Base-by-base conservation (phyloP, 345 rosid genomes). In the Camelina hispida region DNA sequence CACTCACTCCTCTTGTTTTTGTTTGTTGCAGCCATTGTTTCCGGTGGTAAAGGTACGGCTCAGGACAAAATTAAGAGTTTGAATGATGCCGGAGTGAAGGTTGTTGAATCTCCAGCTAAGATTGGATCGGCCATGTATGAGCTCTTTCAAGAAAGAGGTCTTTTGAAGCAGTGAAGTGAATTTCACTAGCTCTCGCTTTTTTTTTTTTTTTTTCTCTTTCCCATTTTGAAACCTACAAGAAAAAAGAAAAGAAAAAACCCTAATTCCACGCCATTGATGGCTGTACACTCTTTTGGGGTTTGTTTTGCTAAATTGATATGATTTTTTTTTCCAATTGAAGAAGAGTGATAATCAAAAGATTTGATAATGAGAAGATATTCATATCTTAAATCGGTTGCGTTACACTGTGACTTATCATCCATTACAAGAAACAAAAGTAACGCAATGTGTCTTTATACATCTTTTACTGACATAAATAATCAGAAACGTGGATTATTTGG, bases 31-130 rank as follows among this genome's bases (percentile, higher is more conserved):
- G 99, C 99, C 35, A 95, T 95, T 53, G 93, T 92, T 32, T 92
- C 99, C 0, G 99, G 99, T 20, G 99, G 99, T 30, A 95, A 95
- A 81, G 99, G 99, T 60, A 95, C 99, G 0, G 99, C 99, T 8
- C 97, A 95, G 78, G 98, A 88, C 83, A 95, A 95, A 78, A 95
- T 92, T 71, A 84, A 85, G 83, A 86, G 91, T 11, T 84, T 95
- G 52, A 82, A 81, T 79, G 99, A 88, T 85, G 99, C 97, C 0
- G 99, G 99, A 40, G 98, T 88, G 13, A 88, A 87, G 5, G 99
- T 95, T 73, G 98, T 90, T 8, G 97, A 95, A 72, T 95, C 99
- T 34, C 99, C 99, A 0, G 99, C 99, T 4, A 95, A 89, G 82
- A 89, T 95, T 13, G 99, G 98, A 62, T 51, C 81, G 1, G 94